Base-by-base conservation (phyloP, 129 eudicot species). In the Lonicera japonica region DNA sequence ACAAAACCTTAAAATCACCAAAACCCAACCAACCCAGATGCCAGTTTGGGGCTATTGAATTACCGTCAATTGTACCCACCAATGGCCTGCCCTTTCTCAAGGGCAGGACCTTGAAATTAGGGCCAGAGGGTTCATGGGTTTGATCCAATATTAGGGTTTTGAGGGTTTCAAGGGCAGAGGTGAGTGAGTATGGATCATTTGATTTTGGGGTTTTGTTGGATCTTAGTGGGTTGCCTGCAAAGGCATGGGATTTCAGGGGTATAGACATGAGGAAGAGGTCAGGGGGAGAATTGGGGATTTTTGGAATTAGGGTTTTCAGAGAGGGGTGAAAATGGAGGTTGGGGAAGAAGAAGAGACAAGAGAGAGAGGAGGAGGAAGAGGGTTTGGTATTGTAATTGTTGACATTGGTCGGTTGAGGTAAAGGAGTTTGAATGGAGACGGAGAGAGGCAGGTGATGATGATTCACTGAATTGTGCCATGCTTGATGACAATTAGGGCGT, bases 11-110 rank as follows among this genome's bases (percentile, higher is more conserved):
- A 54, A 77, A 84, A 57, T 85, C 98, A 14, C 64, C 66, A 70
- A 85, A 78, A 77, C 69, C 80, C 74, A 92, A 62, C 98, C 98
- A 92, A 24, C 83, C 98, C 72, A 92, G 86, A 69, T 78, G 84
- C 96, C 98, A 92, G 63, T 54, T 82, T 41, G 79, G 84, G 47
- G 4, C 36, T 29, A 60, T 70, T 53, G 65, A 40, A 50, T n/a
- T n/a, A n/a, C 72, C 82, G 10, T 66, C 80, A 8, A 51, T 25
- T 13, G 82, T 77, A 4, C 90, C 86, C 5, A 87, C 82, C 46
- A 91, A 70, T 17, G 97, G 97, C 39, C 90, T 77, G 16, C 97
- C 95, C 65, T 91, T 87, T 54, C 80, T 73, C 54, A 91, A 91
- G 53, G 82, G 95, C 56, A 91, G 74, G 17, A 91, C 84, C 73